Evolutionary conservation across 306 rosid genomes (phyloP).

Genomic region (Gynostemma pentaphyllum): DNA sequence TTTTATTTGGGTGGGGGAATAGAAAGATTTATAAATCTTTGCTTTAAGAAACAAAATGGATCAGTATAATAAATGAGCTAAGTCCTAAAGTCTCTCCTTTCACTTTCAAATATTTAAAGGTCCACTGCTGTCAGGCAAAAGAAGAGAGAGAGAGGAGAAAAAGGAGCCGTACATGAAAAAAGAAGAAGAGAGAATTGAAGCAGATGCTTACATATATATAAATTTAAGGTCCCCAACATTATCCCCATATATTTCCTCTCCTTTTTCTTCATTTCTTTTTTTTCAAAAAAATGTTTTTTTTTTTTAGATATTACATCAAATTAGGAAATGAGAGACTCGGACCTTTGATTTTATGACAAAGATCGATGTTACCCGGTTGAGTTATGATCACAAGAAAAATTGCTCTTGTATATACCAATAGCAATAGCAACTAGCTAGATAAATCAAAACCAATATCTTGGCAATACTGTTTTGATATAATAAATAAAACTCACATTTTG

Average conservation of each 20-base stretch:
- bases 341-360: no score
- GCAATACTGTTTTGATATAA: no score
- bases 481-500: no score
- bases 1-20: neutral
- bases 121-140: neutral
- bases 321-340: no score
- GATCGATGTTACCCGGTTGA: no score
- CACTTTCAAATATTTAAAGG: conserved; percentile 6
- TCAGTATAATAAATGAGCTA: neutral
- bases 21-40: no score
- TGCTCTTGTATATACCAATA: no score
- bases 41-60: neutral
- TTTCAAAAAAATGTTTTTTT: neutral
- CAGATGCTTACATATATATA: conserved; percentile 6
- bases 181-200: neutral
- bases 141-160: neutral
- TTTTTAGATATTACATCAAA: neutral
- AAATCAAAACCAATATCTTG: no score
- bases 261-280: neutral
- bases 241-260: conserved; percentile 5
- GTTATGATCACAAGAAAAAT: no score
- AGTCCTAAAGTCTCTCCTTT: neutral
- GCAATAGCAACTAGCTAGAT: no score
- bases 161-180: conserved; percentile 18
- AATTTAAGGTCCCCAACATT: conserved; percentile 34